Evolutionary conservation across 2,329 filamentous ascomycete species (phyloP), one percentile per base, ranked within the genome.

Genomic region (Exophiala calicioides): DNA sequence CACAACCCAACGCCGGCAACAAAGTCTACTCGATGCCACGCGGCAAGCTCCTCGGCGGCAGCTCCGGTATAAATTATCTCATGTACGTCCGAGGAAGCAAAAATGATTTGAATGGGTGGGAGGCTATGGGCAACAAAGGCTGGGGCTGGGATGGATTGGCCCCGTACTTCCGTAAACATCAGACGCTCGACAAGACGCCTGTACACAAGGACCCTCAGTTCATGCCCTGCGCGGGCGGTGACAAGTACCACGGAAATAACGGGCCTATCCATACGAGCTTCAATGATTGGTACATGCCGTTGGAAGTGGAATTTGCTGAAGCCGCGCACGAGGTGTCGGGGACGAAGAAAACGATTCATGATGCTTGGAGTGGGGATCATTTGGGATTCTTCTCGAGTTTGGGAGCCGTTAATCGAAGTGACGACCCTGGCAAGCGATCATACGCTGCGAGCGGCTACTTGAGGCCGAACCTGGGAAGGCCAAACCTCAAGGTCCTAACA

Each of bases 401-500:
- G 5, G 55, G 48, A 5, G 52, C 55, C 9, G 47, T 57, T 2
- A 52, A 53, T 30, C 40, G 52, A 6, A 49, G 41, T 4, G 50
- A 51, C 19, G 47, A 53, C 27, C 43, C 42, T 1, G 55, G 55
- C 3, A 57, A 53, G 19, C 60, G 73, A 27, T 72, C 68, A 12
- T 75, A 73, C 50, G 60, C 71, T 0, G 66, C 64, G 1, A 61
- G 7, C 12, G 69, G 64, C 9, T 74, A 73, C 47, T 65, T 65
- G 26, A 47, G 60, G 6, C 63, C 65, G 1, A 65, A 64, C 40
- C 57, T 61, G 1, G 49, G 44, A 2, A 62, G 74, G 7, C 58
- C 66, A 2, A 79, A 79, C 37, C 59, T 79, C 1, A 63, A 69
- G 19, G 62, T 78, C 1, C 57, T 77, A 7, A 70, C 68, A 2